phyloP scores from a whole-genome alignment of 306 rosid species.

The Trichosanthes truncata region DNA sequence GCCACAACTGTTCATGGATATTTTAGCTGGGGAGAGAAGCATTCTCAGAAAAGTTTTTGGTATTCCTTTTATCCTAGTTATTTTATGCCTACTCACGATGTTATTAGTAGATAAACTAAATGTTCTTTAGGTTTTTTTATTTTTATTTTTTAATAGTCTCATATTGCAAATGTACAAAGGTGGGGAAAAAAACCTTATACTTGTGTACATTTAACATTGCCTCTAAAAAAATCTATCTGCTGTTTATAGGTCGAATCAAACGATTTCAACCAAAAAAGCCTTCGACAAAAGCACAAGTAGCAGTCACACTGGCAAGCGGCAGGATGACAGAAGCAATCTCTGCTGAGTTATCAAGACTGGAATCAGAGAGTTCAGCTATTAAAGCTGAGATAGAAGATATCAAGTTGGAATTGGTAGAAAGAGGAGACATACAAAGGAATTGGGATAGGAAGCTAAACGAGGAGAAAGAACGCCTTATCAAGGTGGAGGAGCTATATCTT shows the following conservation, averaged over 20 bases:
- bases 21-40: slow-evolving; percentile 64
- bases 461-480: slow-evolving; percentile 49
- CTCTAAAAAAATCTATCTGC: slow-evolving; percentile 1
- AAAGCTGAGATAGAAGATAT: slow-evolving; percentile 57
- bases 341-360: slow-evolving; percentile 53
- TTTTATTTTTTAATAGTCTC: neutral
- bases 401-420: slow-evolving; percentile 56
- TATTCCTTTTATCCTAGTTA: slow-evolving; percentile 22
- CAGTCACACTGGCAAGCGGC: slow-evolving; percentile 71
- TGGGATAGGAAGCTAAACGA: slow-evolving; percentile 63
- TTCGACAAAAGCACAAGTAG: slow-evolving; percentile 79
- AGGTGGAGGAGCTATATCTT: slow-evolving; percentile 49
- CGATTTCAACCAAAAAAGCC: slow-evolving; percentile 89
- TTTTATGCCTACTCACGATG: neutral
- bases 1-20: slow-evolving; percentile 58
- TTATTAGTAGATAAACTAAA: neutral
- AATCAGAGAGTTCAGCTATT: slow-evolving; percentile 48
- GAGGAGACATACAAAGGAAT: slow-evolving; percentile 61
- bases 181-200: neutral
- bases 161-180: neutral
- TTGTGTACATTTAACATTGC: neutral
- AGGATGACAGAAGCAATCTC: slow-evolving; percentile 51
- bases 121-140: neutral
- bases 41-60: slow-evolving; percentile 85
- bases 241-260: slow-evolving; percentile 73